Evolutionary conservation across 2,329 filamentous ascomycete species (phyloP), one percentile per base, ranked within the genome.

Genomic region (Beauveria pseudobassiana): DNA sequence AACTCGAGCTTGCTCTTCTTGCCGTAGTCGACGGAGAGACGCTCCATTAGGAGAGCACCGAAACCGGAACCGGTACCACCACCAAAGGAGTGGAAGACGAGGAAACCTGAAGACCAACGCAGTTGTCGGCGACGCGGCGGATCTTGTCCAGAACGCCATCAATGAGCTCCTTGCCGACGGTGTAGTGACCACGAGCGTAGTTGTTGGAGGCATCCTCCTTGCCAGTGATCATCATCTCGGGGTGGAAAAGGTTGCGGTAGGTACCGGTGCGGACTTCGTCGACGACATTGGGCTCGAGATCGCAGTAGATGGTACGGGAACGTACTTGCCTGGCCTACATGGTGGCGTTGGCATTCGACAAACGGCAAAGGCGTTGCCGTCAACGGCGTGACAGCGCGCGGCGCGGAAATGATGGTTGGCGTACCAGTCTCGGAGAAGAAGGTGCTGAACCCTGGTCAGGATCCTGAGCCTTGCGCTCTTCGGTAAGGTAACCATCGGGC

Each of bases 1-100:
- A 99, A 99, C 81, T 99, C 95, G 67, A 99, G 87, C 88, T 99
- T 99, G 86, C 90, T 96, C 89, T 99, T 99, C 89, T 99, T 99
- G 83, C 95, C 93, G 76, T 97, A 99, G 81, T 99, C 95, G 73
- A 97, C 91, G 42, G 95, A 98, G 65, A 99, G 87, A 76, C 95
- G 93, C 84, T 99, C 95, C 92, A 99, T 96, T 71, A 99, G 84
- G 69, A 99, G 87, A 72, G 95, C 95, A 80, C 95, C 95, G 78
- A 99, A 99, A 75, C 95, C 95, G 71, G 95, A 99, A 73, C 95
- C 95, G 71, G 95, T 99, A 83, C 95, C 95, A 80, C 95, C 95
- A 80, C 95, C 95, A 77, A 99, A 98, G 64, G 93, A 98, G 88
- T 99, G 95, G 90, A 98, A 98, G 75, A 99, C 93, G 69, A 98